Base-by-base conservation (phyloP, 129 eudicot species). In the Heracleum sosnowskyi region DNA sequence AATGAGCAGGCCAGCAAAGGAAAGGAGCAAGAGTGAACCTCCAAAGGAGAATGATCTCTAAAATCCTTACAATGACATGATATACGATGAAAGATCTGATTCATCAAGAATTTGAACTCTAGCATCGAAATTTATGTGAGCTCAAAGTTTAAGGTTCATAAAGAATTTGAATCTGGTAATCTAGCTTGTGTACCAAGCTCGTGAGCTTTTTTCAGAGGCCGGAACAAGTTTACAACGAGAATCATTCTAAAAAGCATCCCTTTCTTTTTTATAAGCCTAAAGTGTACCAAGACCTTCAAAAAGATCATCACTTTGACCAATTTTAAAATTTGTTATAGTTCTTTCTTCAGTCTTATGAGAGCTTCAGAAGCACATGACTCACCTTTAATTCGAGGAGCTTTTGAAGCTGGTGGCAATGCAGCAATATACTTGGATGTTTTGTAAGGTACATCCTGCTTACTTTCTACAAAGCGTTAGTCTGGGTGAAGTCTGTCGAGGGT, bases 1-100 rank as follows among this genome's bases (percentile, higher is more conserved):
- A 9, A 57, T 66, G 73, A 28, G 75, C 7, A 81, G 64, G 42
- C 66, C 81, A 45, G 69, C 57, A 42, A 82, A 81, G 79, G 83
- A 78, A 51, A 83, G 86, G 81, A 84, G 83, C 79, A 85, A 85
- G 79, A 86, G 89, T 36, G 90, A 85, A 72, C 86, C 90, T 78
- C 88, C 85, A 22, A 82, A 81, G 79, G 85, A 86, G 81, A 63
- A 26, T 34, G 87, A 81, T 55, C 83, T 82, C 51, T 89, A 78
- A 17, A 73, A 64, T 62, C 88, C 82, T 40, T 85, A 77, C 11
- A 64, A 83, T 20, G 85, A 84, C 44, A 18, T 4, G 8, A 15
- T 22, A 46, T 7, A 16, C 20, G 36, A 74, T 6, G 77, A 74
- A 20, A 74, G 39, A 44, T 74, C 77, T 2, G 77, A 74, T 44